phyloP scores from a whole-genome alignment of 1,284 basidiomycete genomes.

The Sporisorium exsertum region DNA sequence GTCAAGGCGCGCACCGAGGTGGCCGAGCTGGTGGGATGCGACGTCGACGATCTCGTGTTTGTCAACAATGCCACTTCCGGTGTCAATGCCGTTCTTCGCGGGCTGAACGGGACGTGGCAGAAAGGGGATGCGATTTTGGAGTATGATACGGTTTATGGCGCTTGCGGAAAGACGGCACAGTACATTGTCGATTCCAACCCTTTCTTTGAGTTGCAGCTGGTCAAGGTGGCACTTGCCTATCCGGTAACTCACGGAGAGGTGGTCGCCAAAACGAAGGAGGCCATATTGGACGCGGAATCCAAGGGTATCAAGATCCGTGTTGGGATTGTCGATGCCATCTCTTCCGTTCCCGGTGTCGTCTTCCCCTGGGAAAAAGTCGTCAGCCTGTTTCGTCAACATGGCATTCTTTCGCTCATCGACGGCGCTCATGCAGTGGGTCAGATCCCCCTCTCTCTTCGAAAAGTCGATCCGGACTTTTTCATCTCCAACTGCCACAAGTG shows the following conservation, averaged over 20 bases:
- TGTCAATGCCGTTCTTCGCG: conserved; percentile 63
- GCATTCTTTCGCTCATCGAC: conserved; percentile 73
- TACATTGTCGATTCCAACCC: conserved; percentile 64
- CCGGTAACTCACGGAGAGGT: conserved; percentile 63
- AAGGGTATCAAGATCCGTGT: conserved; percentile 81
- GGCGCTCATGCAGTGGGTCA: conserved; percentile 84
- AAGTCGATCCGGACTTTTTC: conserved; percentile 67
- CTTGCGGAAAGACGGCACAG: conserved; percentile 57
- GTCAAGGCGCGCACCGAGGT: conserved; percentile 20
- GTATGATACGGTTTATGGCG: conserved; percentile 62
- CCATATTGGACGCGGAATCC: conserved; percentile 19
- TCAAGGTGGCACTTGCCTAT: conserved; percentile 58
- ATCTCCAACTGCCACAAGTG: conserved; percentile 56
- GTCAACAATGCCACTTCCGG: conserved; percentile 67
- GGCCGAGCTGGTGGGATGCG: conserved; percentile 23
- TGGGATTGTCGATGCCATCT: conserved; percentile 81
- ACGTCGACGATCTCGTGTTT: conserved; percentile 60
- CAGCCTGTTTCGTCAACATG: conserved; percentile 51
- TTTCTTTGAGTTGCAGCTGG: conserved; percentile 44
- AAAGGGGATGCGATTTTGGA: conserved; percentile 62
- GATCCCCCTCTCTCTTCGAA: conserved; percentile 63
- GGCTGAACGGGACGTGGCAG: conserved; percentile 55
- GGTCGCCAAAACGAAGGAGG: conserved; percentile 55
- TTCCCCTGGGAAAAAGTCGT: conserved; percentile 83
- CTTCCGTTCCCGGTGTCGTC: conserved; percentile 77